Evolutionary conservation across 1,284 basidiomycete species (phyloP), one percentile per base, ranked within the genome.

Genomic region (Melampsora americana): DNA sequence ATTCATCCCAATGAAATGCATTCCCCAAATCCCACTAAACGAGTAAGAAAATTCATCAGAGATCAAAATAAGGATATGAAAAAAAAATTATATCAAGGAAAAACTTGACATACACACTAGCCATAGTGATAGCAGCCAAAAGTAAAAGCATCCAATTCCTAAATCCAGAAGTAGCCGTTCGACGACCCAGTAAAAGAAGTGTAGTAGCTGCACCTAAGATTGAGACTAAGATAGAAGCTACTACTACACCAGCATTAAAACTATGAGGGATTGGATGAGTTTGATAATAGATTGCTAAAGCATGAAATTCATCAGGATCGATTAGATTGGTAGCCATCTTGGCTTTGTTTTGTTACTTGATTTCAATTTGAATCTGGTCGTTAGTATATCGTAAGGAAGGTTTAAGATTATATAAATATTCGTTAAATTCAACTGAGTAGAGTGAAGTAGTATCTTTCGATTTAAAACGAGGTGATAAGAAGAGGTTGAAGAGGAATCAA

Each of bases 1-100:
- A 50, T 72, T 72, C 70, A 72, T 72, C 26, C 70, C 70, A 56
- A 72, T 72, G 20, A 72, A 72, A n/a, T 72, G 70, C 70, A 72
- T 72, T 30, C 62, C 70, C 61, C 30, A 56, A 62, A 42, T 18
- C 11, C 16, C 28, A 20, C n/a, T 59, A 12, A 2, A 44, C 56
- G 30, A 48, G 60, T 42, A n/a, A 14, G 62, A 28, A 44, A 30
- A 30, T 2, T 12, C 3, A 59, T 23, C 20, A 23, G 20, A 62
- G 62, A 11, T 30, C n/a, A n/a, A 61, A 35, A 2, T 12, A 23
- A 62, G 26, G 20, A 6, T 14, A 46, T 14, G 53, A 46, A 28
- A 18, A n/a, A n/a, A 5, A 28, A 6, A 14, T 35, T 2, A n/a
- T n/a, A 20, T 3, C 11, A n/a, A 4, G 23, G 14, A n/a, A 11